phyloP scores from a whole-genome alignment of 2,329 filamentous ascomycete species.

The Sporothrix inflata region DNA sequence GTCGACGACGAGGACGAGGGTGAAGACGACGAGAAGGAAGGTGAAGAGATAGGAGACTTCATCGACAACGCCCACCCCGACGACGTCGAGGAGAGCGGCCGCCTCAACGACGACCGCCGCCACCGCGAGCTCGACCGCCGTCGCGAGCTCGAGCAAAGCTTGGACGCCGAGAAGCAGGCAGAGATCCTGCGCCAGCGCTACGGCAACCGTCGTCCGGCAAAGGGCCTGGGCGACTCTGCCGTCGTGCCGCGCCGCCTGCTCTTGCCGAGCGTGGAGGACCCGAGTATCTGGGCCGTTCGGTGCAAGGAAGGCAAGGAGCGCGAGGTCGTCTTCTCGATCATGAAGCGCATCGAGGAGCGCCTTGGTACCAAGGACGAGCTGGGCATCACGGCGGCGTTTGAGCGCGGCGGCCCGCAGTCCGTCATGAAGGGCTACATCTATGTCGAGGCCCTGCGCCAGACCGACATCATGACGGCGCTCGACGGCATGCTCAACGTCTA shows the following conservation, averaged over 20 bases:
- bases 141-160: constrained; percentile 81
- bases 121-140: constrained; percentile 93
- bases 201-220: constrained; percentile 71
- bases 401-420: constrained; percentile 75
- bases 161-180: constrained; percentile 93
- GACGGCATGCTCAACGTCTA: constrained; percentile 90
- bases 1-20: constrained; percentile 92
- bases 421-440: constrained; percentile 95
- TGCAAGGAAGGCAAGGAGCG: constrained; percentile 95
- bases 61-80: constrained; percentile 90
- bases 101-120: constrained; percentile 84
- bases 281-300: constrained; percentile 90
- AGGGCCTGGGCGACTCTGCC: constrained; percentile 68
- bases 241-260: constrained; percentile 84
- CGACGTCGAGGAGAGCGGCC: constrained; percentile 78
- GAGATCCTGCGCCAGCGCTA: constrained; percentile 86
- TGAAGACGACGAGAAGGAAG: constrained; percentile 87
- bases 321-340: constrained; percentile 84
- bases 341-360: constrained; percentile 85
- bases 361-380: constrained; percentile 77
- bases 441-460: constrained; percentile 85
- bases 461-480: constrained; percentile 80
- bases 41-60: constrained; percentile 79
- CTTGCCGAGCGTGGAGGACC: constrained; percentile 91
- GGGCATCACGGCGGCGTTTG: constrained; percentile 87